Conservation (phyloP, 768 basidiomycete species). For the Agrocybe praecox region DNA sequence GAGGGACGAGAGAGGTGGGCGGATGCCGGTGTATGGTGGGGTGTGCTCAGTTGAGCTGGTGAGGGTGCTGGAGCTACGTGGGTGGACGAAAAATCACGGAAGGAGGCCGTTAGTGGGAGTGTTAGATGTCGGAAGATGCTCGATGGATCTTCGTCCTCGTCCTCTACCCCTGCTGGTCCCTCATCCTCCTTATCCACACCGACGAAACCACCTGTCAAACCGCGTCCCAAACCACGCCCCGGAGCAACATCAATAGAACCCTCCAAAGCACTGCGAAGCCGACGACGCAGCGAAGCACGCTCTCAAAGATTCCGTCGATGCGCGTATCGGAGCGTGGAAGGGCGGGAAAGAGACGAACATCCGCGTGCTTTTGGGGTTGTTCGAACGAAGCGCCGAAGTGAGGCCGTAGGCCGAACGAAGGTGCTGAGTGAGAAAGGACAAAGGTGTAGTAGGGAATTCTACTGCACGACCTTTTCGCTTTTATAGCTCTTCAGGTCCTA, state of each 20-base stretch:
- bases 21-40: slow-evolving; percentile 81
- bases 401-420: no score
- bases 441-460: no score
- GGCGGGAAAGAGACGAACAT: slow-evolving; percentile 90
- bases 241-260: slow-evolving; percentile 28
- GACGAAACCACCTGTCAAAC: no score
- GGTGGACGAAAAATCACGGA: slow-evolving; percentile 50
- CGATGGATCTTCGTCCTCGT: slow-evolving; percentile 8
- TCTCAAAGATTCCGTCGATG: slow-evolving; percentile 84
- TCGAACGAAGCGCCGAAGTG: no score
- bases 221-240: slow-evolving; percentile 34
- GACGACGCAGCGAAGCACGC: slow-evolving; percentile 73
- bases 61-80: slow-evolving; percentile 44
- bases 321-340: slow-evolving; percentile 75
- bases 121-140: slow-evolving; percentile 78
- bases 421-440: no score
- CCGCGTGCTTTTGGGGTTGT: slow-evolving; percentile 86
- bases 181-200: no score
- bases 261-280: slow-evolving; percentile 71
- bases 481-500: no score
- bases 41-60: slow-evolving; percentile 45
- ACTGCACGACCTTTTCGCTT: no score
- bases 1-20: slow-evolving; percentile 92
- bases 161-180: background rate
- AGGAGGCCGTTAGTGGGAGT: slow-evolving; percentile 71